Base-by-base conservation (phyloP, 257 asterid genomes). In the Lycium ferocissimum region DNA sequence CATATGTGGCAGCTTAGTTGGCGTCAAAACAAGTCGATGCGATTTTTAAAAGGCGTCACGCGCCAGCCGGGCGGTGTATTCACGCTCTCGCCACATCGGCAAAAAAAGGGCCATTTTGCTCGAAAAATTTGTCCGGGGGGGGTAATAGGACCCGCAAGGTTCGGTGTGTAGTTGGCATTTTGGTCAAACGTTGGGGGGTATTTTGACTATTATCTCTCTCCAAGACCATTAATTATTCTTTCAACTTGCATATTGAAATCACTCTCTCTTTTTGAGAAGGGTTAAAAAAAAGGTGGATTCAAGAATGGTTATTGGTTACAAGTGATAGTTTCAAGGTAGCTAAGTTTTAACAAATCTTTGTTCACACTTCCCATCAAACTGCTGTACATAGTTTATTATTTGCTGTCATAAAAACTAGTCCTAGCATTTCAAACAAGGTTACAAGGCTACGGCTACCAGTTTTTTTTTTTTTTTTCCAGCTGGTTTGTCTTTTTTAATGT, bases 351-450 rank as follows among this genome's bases (percentile, higher is more conserved):
- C 56, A 62, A 13, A 13, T 76, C 17, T 0, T 76, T 22, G 81
- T 51, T 76, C 63, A 76, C 81, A 76, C 81, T 51, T 76, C 63
- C 22, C 81, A 13, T 76, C 81, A 76, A 40, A 26, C 33, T 26
- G 33, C 33, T 26, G 33, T 58, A 58, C 1, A 58, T 58, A 15
- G 26, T 58, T 18, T 58, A 58, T 58, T 17, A 7, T 6, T 6
- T 26, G 65, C 65, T 58, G 65, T 58, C 65, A 17, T 17, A 58
- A 58, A 58, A 56, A 4, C 45, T 3, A 56, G 17, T 12, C 13
- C 2, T 14, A 56, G 7, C 65, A 58, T 58, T 58, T 18, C 65
- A 58, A 58, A 58, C 26, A 58, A 58, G 22, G 17, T 26, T 58
- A 58, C 26, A 58, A 58, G 22, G 17, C 65, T 58, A 58, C 65